Base-by-base conservation (phyloP, 352 stramenopile genomes). In the Pythium apleroticum region DNA sequence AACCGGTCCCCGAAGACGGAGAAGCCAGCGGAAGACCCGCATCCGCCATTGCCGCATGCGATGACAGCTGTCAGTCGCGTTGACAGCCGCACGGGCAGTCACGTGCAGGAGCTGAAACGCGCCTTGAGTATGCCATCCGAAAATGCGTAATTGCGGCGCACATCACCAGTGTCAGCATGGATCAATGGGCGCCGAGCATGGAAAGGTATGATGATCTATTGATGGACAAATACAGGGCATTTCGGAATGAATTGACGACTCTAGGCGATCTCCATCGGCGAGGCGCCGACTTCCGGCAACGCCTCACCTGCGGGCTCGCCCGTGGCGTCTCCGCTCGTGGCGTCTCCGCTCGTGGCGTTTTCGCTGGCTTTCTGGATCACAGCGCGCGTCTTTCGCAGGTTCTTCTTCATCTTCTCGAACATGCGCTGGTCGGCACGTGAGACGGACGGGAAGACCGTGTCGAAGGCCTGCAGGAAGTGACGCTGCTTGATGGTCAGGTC, bases 371-470 rank as follows among this genome's bases (percentile, higher is more conserved):
- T 55, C 25, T 57, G 41, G 8, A 74, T 57, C 52, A 57, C 52
- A 12, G 61, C 43, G 17, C 86, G 82, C 28, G 84, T 82, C 60
- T 84, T 88, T 27, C 87, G 81, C 68, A 95, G 53, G 49, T 94
- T 94, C 68, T 92, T 90, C 76, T 94, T 94, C 87, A 95, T 95
- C 46, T 87, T 88, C 57, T 95, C 85, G 75, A 93, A 95, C 71
- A 95, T 78, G 27, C 86, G 86, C 68, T 95, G 87, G 33, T 95
- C 86, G 2, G 87, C 80, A 58, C 81, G 80, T 22, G 85, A 94
- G 46, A 95, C 87, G 0, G 87, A 95, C 49, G 87, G 87, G 69
- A 95, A 94, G 15, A 95, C 85, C 20, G 74, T 86, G 6, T 90
- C 72, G 60, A 95, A 94, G 10, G 87, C 85, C n/a, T 59, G 70